phyloP scores from a whole-genome alignment of 2,329 filamentous ascomycete species.

The Thermomyces lanuginosus region DNA sequence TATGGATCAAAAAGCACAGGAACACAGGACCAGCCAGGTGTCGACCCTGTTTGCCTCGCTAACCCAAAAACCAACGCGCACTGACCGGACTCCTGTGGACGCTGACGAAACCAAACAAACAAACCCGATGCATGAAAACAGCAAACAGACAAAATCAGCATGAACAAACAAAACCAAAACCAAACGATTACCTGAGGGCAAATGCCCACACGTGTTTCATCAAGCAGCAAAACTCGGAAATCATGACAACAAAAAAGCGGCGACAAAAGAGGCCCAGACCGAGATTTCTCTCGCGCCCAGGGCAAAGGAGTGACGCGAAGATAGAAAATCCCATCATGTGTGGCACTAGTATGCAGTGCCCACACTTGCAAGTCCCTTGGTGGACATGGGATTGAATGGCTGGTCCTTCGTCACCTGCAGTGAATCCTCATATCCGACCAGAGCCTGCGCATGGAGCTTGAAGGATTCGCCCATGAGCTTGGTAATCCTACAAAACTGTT shows the following conservation, averaged over 20 bases:
- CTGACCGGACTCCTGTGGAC: constrained; percentile 30
- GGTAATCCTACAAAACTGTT: constrained; percentile 23
- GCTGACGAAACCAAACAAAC: constrained; percentile 17
- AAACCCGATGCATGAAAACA: constrained; percentile 15
- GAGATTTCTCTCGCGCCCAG: too few relatives aligned
- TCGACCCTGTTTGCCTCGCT: constrained; percentile 21
- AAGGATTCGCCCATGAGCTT: constrained; percentile 97
- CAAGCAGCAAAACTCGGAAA: constrained; percentile 14
- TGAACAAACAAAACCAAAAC: constrained; percentile 13
- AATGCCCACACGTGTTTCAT: constrained; percentile 8
- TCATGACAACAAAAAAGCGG: constrained; percentile 10
- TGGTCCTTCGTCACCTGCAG: constrained; percentile 25
- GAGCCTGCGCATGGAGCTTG: constrained; percentile 86
- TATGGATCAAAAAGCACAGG: constrained; percentile 20
- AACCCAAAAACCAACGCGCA: constrained; percentile 23
- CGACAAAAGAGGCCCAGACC: constrained; percentile 7
- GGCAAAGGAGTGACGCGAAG: too few relatives aligned
- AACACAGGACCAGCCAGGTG: constrained; percentile 33
- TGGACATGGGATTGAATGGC: constrained; percentile 27
- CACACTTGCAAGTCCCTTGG: constrained; percentile 28
- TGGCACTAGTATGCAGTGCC: constrained; percentile 25
- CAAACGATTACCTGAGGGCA: constrained; percentile 17
- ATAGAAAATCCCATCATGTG: background rate
- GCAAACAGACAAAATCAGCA: constrained; percentile 17
- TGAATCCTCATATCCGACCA: constrained; percentile 78